Percentiles rank a stretch among this genome's conserved stretches.
Evolutionary conservation across 352 stramenopile species (phyloP).

Genomic region (Blastocystis sp.): DNA sequence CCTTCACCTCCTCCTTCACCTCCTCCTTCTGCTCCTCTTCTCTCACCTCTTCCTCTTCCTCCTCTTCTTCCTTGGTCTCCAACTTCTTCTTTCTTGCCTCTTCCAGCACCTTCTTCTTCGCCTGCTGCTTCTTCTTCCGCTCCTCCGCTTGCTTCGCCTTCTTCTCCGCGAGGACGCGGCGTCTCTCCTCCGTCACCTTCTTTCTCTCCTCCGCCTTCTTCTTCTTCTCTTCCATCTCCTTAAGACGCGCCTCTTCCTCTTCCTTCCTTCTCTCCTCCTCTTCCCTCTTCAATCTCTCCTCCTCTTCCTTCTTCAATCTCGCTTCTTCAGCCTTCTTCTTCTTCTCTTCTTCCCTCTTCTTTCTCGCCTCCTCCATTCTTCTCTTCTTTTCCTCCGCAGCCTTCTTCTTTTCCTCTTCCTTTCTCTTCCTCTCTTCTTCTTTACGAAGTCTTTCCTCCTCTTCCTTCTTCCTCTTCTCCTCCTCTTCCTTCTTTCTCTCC

Average conservation of each 20-base stretch:
- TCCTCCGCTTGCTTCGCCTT: not conserved
- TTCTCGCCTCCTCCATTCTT: not conserved
- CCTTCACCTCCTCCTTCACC: too few species aligned
- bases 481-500: not conserved
- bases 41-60: not conserved
- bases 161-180: too few species aligned
- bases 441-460: not conserved
- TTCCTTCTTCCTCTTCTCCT: too few species aligned
- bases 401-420: conserved; percentile 14
- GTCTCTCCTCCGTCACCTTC: not conserved
- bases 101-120: not conserved
- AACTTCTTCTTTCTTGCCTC: not conserved
- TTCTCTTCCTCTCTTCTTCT: not conserved
- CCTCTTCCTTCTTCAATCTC: not conserved
- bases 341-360: not conserved
- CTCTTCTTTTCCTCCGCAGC: not conserved
- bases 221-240: not conserved
- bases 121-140: not conserved
- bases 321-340: not conserved
- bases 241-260: not conserved
- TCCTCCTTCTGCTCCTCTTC: not conserved
- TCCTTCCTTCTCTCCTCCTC: not conserved
- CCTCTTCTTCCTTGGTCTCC: not conserved
- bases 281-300: not conserved
- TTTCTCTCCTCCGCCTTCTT: not conserved